A percentile compares a stretch with the other conserved stretches of the same genome.
phyloP scores from a whole-genome alignment of 2,329 filamentous ascomycete genomes.

The Sclerotinia nivalis region DNA sequence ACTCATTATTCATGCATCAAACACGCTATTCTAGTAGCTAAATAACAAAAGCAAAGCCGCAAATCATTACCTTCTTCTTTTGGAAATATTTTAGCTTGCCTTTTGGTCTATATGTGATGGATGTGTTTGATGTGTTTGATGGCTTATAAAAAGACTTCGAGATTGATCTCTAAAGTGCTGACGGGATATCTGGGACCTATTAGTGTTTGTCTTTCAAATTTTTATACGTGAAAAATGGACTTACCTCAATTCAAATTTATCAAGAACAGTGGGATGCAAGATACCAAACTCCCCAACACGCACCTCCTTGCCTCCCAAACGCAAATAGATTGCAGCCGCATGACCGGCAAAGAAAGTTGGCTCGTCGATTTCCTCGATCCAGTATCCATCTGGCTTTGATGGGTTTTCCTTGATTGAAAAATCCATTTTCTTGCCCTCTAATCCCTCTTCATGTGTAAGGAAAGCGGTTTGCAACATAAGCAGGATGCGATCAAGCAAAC shows the following conservation, averaged over 20 bases:
- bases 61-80: neutral
- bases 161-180: conserved; percentile 90
- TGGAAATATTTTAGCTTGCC: neutral
- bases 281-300: conserved; percentile 91
- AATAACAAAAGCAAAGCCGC: conserved; percentile 3
- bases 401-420: conserved; percentile 56
- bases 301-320: conserved; percentile 69
- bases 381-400: conserved; percentile 73
- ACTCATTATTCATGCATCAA: conserved; percentile 31
- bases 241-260: conserved; percentile 87
- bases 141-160: conserved; percentile 81
- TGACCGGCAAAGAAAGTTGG: conserved; percentile 90
- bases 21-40: conserved; percentile 28
- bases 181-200: conserved; percentile 70
- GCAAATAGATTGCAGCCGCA: conserved; percentile 79
- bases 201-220: conserved; percentile 22
- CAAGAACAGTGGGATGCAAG: conserved; percentile 86
- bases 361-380: conserved; percentile 90
- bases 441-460: conserved; percentile 71
- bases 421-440: conserved; percentile 52
- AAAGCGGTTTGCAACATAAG: conserved; percentile 87
- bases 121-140: conserved; percentile 25
- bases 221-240: conserved; percentile 33
- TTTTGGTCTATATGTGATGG: neutral
- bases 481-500: conserved; percentile 87